Conservation (phyloP, 768 basidiomycete species). For the Boletus patriciae region DNA sequence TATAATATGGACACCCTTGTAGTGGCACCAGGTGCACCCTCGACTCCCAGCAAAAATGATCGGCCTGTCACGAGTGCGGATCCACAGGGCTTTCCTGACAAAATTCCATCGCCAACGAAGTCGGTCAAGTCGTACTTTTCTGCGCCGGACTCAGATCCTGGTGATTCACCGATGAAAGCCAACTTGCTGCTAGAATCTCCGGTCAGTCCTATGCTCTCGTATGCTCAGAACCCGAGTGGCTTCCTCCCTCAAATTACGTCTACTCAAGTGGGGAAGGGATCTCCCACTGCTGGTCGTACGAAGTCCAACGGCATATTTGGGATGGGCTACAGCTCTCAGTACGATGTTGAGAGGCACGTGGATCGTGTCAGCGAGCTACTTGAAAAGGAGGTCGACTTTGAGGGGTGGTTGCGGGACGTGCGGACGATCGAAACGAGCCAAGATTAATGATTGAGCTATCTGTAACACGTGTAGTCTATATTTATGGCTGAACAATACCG, state of each 20-base stretch:
- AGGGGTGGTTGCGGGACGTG: constrained; percentile 49
- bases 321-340: constrained; percentile 56
- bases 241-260: constrained; percentile 41
- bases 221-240: constrained; percentile 35
- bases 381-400: constrained; percentile 59
- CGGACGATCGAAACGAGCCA: constrained; percentile 32
- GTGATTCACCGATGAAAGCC: constrained; percentile 24
- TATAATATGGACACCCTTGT: background rate
- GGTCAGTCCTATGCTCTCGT: constrained; percentile 33
- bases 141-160: constrained; percentile 37
- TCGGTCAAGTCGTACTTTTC: constrained; percentile 39
- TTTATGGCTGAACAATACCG: constrained; percentile 20
- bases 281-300: constrained; percentile 13
- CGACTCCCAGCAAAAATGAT: constrained; percentile 6
- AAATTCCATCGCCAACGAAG: constrained; percentile 32
- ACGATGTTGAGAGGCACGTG: constrained; percentile 55
- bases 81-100: constrained; percentile 1
- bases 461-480: constrained; percentile 23
- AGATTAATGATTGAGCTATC: constrained; percentile 12
- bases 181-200: constrained; percentile 37
- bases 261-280: constrained; percentile 32
- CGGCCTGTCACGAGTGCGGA: background rate
- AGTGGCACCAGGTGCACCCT: background rate
- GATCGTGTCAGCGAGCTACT: constrained; percentile 54
- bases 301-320: constrained; percentile 32